Conservation (phyloP, 805 yeast genomes). For the Ogataea philodendri region DNA sequence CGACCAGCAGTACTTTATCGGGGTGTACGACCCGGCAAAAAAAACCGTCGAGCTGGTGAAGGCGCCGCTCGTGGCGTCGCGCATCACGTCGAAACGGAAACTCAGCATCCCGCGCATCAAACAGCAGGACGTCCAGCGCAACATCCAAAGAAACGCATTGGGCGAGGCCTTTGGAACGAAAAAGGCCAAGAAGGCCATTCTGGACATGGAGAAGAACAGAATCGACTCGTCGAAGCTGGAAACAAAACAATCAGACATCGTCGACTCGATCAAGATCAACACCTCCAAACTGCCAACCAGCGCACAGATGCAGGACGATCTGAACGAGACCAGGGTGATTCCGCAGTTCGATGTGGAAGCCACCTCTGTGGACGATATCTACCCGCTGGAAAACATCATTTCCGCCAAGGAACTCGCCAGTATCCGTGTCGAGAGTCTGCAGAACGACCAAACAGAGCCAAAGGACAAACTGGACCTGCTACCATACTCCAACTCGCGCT, state of each 20-base stretch:
- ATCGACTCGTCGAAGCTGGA: slow-evolving; percentile 82
- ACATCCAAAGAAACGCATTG: slow-evolving; percentile 71
- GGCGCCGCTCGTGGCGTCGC: slow-evolving; percentile 59
- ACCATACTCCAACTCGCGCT: slow-evolving; percentile 60
- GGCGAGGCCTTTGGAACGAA: slow-evolving; percentile 98
- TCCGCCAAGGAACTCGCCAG: slow-evolving; percentile 60
- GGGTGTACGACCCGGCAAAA: slow-evolving; percentile 68
- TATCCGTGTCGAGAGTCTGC: slow-evolving; percentile 61
- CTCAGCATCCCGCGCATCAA: slow-evolving; percentile 61
- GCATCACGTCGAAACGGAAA: slow-evolving; percentile 59
- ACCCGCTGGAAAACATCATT: slow-evolving; percentile 70
- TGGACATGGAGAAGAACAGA: slow-evolving; percentile 75
- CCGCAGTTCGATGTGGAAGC: slow-evolving; percentile 78
- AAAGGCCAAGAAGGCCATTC: slow-evolving; percentile 88
- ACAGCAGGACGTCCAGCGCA: slow-evolving; percentile 49
- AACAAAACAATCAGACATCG: slow-evolving; percentile 68
- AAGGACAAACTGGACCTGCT: slow-evolving; percentile 53
- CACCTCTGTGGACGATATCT: slow-evolving; percentile 77
- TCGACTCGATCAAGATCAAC: slow-evolving; percentile 69
- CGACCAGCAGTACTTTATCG: slow-evolving; percentile 63
- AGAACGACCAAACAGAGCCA: slow-evolving; percentile 48
- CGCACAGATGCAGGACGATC: slow-evolving; percentile 54
- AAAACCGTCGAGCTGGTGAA: slow-evolving; percentile 63
- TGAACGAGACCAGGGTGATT: slow-evolving; percentile 74
- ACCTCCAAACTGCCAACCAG: slow-evolving; percentile 75